phyloP scores from a whole-genome alignment of 2,329 filamentous ascomycete species.

The Colletotrichum ledebouriae region DNA sequence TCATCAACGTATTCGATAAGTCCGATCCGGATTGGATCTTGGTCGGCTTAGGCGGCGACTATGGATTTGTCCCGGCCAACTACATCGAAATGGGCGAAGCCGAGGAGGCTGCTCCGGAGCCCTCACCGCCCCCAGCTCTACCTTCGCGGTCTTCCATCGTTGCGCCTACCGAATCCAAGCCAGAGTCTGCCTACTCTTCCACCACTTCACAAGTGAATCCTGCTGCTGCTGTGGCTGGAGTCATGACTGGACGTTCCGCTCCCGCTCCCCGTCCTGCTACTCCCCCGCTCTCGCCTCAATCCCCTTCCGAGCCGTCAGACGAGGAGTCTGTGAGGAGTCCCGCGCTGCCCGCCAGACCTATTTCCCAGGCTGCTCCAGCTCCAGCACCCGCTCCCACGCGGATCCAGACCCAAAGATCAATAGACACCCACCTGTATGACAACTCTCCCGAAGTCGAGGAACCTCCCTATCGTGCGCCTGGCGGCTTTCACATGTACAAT shows the following conservation, averaged over 20 bases:
- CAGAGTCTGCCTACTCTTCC: slow-evolving; percentile 43
- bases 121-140: slow-evolving; percentile 52
- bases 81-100: slow-evolving; percentile 83
- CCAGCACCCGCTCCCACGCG: slow-evolving; percentile 31
- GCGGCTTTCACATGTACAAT: slow-evolving; percentile 94
- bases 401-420: slow-evolving; percentile 45
- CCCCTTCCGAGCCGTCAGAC: slow-evolving; percentile 48
- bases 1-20: slow-evolving; percentile 87
- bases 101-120: slow-evolving; percentile 52
- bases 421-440: slow-evolving; percentile 44
- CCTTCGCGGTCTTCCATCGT: slow-evolving; percentile 44
- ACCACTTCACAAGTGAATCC: slow-evolving; percentile 54
- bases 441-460: slow-evolving; percentile 46
- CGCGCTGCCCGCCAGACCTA: slow-evolving; percentile 54
- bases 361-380: slow-evolving; percentile 44
- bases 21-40: slow-evolving; percentile 97
- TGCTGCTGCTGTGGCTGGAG: slow-evolving; percentile 67
- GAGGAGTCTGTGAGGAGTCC: slow-evolving; percentile 53
- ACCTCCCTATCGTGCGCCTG: slow-evolving; percentile 60
- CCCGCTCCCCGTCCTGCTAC: slow-evolving; percentile 58
- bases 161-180: slow-evolving; percentile 11
- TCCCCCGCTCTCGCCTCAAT: slow-evolving; percentile 57
- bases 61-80: slow-evolving; percentile 94
- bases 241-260: slow-evolving; percentile 63
- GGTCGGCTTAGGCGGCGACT: slow-evolving; percentile 86